Base-by-base conservation (phyloP, 345 rosid genomes). In the Cardiospermum halicacabum region DNA sequence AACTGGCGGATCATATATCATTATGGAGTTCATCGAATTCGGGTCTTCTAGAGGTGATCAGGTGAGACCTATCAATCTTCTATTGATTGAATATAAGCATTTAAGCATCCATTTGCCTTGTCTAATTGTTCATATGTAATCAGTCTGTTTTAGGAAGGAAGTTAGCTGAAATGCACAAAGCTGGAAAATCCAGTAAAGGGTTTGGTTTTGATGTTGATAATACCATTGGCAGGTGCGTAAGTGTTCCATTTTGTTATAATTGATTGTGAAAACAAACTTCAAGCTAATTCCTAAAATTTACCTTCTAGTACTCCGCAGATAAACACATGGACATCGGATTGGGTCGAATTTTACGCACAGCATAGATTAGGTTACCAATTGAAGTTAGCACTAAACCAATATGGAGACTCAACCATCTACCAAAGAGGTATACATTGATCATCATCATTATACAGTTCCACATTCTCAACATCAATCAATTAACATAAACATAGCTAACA, bases 131-230 rank as follows among this genome's bases (percentile, higher is more conserved):
- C 56, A 45, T 70, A 51, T 64, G 69, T 77, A 62, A n/a, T 61
- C 74, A 93, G 98, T 69, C 87, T 66, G 85, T 67, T 16, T 71
- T 93, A 61, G 97, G 98, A 53, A 86, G 80, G 86, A 85, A 86
- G 77, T 89, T 90, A 53, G 98, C 89, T 67, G 94, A 88, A 80
- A 93, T 90, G 98, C 98, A 90, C 80, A 86, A 80, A 78, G 92
- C 89, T 12, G 92, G 92, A 37, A 90, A 81, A 74, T 84, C 97
- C 8, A 74, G 73, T 2, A 88, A 86, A 60, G 97, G 98, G 55
- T 93, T 86, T 53, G 97, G 98, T 22, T 93, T 93, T 69, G 85
- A 87, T 49, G 94, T 90, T 34, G 85, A 90, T 45, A 93, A 93
- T 78, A 93, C 97, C 48, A 78, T 93, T 77, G 98, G 98, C 72